These are phyloP conservation scores for Austroboletus sp. DNA, from an alignment of 1,284 basidiomycete genomes.

Conservation along the genomic window DNA sequence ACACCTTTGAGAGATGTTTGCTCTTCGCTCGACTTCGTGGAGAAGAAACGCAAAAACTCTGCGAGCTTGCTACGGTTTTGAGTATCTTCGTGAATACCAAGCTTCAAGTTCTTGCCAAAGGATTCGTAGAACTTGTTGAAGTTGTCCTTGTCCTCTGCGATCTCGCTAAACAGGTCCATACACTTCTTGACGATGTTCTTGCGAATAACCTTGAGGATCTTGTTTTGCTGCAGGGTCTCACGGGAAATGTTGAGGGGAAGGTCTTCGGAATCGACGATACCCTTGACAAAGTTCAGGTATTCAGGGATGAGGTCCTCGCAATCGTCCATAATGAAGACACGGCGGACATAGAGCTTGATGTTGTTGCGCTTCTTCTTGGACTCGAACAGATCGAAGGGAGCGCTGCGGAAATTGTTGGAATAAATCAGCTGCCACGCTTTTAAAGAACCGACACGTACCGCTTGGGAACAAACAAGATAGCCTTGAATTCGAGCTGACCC, in stretches of 20 bases:
- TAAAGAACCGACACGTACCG: slow-evolving; percentile 49
- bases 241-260: slow-evolving; percentile 99
- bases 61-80: slow-evolving; percentile 99
- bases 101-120: slow-evolving; percentile 96
- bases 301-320: slow-evolving; percentile 99
- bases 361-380: slow-evolving; percentile 99
- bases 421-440: slow-evolving; percentile 2
- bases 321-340: slow-evolving; percentile 99
- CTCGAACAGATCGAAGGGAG: slow-evolving; percentile 99
- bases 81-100: slow-evolving; percentile 98
- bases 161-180: slow-evolving; percentile 91
- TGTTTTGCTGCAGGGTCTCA: slow-evolving; percentile 99
- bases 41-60: slow-evolving; percentile 98
- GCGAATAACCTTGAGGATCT: slow-evolving; percentile 99
- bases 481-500: slow-evolving; percentile 99
- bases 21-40: slow-evolving; percentile 92
- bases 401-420: slow-evolving; percentile 45
- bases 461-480: slow-evolving; percentile 94
- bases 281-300: slow-evolving; percentile 99
- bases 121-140: slow-evolving; percentile 95
- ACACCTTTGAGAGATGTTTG: slow-evolving; percentile 87
- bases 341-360: slow-evolving; percentile 99
- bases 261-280: slow-evolving; percentile 99
- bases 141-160: slow-evolving; percentile 99
- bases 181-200: slow-evolving; percentile 99